Evolutionary conservation across 2,329 filamentous ascomycete species (phyloP), one percentile per base, ranked within the genome.

Genomic region (Apiospora aurea): DNA sequence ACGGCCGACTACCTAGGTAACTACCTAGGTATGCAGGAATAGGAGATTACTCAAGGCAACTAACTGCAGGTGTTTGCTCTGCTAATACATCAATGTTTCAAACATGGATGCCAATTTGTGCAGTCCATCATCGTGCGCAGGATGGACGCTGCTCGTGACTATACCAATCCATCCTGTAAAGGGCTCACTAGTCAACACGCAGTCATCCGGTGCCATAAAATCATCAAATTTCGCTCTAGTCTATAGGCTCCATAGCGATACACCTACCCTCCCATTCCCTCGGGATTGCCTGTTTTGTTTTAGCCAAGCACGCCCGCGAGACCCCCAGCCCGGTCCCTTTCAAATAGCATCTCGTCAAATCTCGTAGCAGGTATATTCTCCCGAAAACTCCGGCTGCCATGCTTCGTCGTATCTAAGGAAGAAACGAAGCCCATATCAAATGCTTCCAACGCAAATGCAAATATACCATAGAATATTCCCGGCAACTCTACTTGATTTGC

Each of bases 301-400:
- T 41, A 64, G 34, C 57, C 57, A 64, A 64, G 57, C 57, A 64
- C 57, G 21, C 57, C 57, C 57, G 34, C 34, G 57, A 64, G 57
- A 24, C 34, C 34, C 34, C 8, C 21, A 41, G 57, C 57, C 57
- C 24, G 13, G 34, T 41, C 57, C 57, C 21, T 11, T 21, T 64
- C 57, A 64, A 67, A 64, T 64, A 64, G 57, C 57, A 64, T 64
- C 57, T 64, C 57, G 64, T 69, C 69, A 72, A 72, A 69, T 67
- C 51, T 73, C 72, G 29, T 49, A 71, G 68, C 69, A 69, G 71
- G 69, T 72, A 71, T 64, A 69, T 71, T 67, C 64, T 69, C 71
- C 71, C 41, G 41, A 61, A 61, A 73, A 69, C 67, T 70, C 72
- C 69, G 57, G 66, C 57, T 73, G 67, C 61, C 72, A 70, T 70